Evolutionary conservation across 2,329 filamentous ascomycete genomes (phyloP).

Genomic region (Didymella pinodella): DNA sequence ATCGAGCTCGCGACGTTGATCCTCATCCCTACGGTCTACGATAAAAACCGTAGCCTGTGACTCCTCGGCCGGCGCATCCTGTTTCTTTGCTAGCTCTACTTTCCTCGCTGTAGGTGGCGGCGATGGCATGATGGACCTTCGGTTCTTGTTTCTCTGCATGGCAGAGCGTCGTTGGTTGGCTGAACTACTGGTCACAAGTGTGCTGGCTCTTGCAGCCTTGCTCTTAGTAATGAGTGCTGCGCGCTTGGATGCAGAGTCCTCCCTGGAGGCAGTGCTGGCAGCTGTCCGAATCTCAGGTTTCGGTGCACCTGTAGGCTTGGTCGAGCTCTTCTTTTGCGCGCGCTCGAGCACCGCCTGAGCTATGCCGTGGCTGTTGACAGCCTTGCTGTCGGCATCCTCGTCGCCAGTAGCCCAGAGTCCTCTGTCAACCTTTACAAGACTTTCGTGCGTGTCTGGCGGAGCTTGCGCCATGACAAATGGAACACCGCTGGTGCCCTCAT

Average conservation of each 20-base stretch:
- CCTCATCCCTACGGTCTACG: neutral
- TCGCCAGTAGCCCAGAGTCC: conserved; percentile 1
- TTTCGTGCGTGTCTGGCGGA: conserved; percentile 8
- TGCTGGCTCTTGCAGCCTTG: conserved; percentile 2
- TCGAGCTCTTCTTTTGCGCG: neutral
- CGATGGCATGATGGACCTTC: conserved; percentile 14
- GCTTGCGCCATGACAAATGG: conserved; percentile 13
- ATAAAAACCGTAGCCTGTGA: conserved; percentile 1
- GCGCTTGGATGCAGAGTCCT: conserved; percentile 9
- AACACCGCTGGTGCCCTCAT: conserved; percentile 11
- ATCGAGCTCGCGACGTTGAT: conserved; percentile 8
- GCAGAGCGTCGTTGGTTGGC: conserved; percentile 14
- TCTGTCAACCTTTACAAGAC: conserved; percentile 6
- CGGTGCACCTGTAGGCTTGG: neutral
- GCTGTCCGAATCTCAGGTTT: neutral
- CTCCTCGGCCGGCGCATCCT: neutral
- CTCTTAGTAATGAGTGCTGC: conserved; percentile 13
- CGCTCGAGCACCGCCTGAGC: neutral
- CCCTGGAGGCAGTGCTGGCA: neutral
- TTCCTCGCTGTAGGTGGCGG: conserved; percentile 6
- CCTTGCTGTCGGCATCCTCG: neutral
- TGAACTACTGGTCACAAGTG: conserved; percentile 12
- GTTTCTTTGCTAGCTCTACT: neutral
- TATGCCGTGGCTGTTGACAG: neutral
- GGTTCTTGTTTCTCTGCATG: conserved; percentile 15